Base-by-base conservation (phyloP, 1,139 yeast genomes). In the Yamadazyma sp. region DNA sequence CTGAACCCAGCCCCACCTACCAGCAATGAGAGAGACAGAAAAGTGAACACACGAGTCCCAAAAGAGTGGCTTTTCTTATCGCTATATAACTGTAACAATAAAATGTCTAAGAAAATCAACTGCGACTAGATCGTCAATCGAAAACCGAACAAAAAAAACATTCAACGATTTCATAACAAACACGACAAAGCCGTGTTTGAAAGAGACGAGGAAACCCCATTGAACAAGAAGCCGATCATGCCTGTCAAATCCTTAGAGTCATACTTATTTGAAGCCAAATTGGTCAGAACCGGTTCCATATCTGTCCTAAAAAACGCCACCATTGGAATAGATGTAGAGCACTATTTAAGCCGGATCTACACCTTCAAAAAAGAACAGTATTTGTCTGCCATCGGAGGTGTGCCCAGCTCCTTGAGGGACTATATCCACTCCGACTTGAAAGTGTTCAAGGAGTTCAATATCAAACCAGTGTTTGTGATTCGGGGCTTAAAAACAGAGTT, bases 321-420 rank as follows among this genome's bases (percentile, higher is more conserved):
- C 12, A 64, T 89, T 38, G 97, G 96, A 39, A 85, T 89, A 36
- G 96, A 89, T 57, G 94, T 84, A 16, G 87, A 82, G 49, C 89
- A 87, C 56, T 87, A 87, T 53, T 64, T 86, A 35, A 69, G 83
- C 28, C 65, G 87, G 42, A 69, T 85, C 34, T 64, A 85, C 46
- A 74, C 83, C 5, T 71, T 68, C 48, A 82, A 81, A 48, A 80
- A 80, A 43, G 95, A 87, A 51, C 86, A 86, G 39, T 77, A 77
- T 47, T 64, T 83, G 37, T 86, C 84, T 37, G 95, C 95, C 4
- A 75, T 86, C 47, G 96, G 96, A 7, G 96, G 96, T 0, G 75
- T 84, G 41, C 96, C 96, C 1, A 61, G 77, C 31, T 77, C 87
- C 2, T 63, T 89, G 46, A 72, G 70, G 45, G 72, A 69, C 46